phyloP scores from a whole-genome alignment of 2,329 filamentous ascomycete species.

The Blastomyces gilchristii region DNA sequence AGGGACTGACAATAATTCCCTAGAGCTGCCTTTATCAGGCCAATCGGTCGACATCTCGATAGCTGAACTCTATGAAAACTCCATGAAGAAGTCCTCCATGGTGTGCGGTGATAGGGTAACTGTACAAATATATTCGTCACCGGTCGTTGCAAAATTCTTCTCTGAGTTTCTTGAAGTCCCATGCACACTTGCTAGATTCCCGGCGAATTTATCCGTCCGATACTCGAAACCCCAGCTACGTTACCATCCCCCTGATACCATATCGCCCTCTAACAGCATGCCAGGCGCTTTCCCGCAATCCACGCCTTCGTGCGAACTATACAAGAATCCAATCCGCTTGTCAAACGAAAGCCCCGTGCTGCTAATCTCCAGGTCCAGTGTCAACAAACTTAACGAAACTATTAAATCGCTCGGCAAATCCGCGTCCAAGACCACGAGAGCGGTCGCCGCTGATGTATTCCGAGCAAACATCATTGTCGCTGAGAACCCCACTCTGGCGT shows the following conservation, averaged over 20 bases:
- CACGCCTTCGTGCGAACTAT: conserved; percentile 43
- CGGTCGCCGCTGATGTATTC: conserved; percentile 64
- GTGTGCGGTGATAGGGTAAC: conserved; percentile 76
- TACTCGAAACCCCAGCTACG: conserved; percentile 61
- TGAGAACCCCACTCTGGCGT: conserved; percentile 34
- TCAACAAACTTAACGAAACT: conserved; percentile 63
- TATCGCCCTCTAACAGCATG: conserved; percentile 23
- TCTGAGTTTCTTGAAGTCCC: conserved; percentile 62
- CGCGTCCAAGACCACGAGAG: conserved; percentile 38
- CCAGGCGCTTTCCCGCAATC: conserved; percentile 45
- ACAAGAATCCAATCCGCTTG: conserved; percentile 53
- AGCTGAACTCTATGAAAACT: conserved; percentile 45
- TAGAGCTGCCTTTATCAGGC: conserved; percentile 30
- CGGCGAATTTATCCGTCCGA: conserved; percentile 55
- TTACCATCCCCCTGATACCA: conserved; percentile 29
- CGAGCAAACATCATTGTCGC: conserved; percentile 77
- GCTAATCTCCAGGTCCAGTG: conserved; percentile 67
- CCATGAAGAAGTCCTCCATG: conserved; percentile 43
- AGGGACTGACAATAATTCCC: conserved; percentile 21
- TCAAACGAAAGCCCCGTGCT: conserved; percentile 94
- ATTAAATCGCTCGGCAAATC: conserved; percentile 52
- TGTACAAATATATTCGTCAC: conserved; percentile 58
- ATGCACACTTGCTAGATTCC: conserved; percentile 76
- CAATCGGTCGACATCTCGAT: conserved; percentile 47
- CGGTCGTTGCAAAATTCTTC: conserved; percentile 64